phyloP scores from a whole-genome alignment of 257 asterid species.

The Solanum virginianum region DNA sequence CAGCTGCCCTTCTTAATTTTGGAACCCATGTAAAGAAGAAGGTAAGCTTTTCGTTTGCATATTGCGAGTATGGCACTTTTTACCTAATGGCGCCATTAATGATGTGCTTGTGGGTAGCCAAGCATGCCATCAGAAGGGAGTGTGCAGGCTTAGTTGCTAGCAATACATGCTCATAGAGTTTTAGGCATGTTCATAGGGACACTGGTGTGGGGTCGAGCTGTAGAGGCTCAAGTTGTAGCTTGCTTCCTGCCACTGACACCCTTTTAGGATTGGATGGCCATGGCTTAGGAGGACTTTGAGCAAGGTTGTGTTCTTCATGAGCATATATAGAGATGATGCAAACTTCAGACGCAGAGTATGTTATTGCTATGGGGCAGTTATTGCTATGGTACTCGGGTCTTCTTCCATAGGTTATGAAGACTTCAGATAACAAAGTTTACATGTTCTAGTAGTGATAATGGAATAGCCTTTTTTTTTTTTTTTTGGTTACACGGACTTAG shows the following conservation, averaged over 20 bases:
- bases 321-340: not conserved
- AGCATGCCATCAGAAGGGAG: not conserved
- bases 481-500: not conserved
- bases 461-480: not conserved
- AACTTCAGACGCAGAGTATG: not conserved
- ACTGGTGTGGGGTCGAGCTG: not conserved
- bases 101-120: not conserved
- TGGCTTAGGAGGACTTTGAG: not conserved
- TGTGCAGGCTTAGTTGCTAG: not conserved
- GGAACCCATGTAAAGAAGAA: slow-evolving; percentile 98
- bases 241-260: not conserved
- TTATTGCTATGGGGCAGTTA: not conserved
- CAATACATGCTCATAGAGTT: not conserved
- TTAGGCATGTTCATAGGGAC: not conserved
- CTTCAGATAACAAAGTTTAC: not conserved
- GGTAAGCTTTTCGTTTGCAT: slow-evolving; percentile 21
- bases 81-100: not conserved
- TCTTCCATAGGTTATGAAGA: not conserved
- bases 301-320: not conserved
- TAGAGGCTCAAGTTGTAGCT: not conserved
- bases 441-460: not conserved
- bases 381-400: not conserved
- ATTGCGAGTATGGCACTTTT: not conserved
- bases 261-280: not conserved
- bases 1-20: slow-evolving; percentile 64